Conservation (phyloP, 495 filamentous ascomycete species). For the Penicillium subrubescens region DNA sequence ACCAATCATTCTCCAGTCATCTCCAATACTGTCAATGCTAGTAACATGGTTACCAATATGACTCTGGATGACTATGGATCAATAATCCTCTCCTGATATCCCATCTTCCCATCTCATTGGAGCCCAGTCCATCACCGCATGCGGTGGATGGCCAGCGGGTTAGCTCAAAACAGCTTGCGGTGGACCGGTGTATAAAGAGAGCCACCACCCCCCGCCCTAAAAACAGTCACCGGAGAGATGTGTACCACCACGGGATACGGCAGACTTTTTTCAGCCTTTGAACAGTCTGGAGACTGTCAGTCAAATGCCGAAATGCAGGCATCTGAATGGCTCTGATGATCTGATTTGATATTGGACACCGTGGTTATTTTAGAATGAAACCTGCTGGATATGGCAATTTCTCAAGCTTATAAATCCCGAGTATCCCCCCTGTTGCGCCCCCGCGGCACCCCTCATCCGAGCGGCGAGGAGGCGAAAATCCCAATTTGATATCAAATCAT, state of each 20-base stretch:
- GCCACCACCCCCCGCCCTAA: constrained; percentile 20
- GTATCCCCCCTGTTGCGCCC: not conserved
- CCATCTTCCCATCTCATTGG: not conserved
- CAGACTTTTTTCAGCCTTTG: constrained; percentile 18
- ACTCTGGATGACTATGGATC: too few relatives aligned
- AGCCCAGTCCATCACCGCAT: constrained; percentile 8
- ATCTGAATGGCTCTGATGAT: not conserved
- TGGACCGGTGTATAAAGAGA: constrained; percentile 26
- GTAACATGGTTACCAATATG: not conserved
- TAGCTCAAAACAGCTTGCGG: constrained; percentile 23
- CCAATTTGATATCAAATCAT: not conserved
- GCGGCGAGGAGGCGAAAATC: not conserved
- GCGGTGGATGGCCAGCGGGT: constrained; percentile 4
- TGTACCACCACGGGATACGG: constrained; percentile 13
- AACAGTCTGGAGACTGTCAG: not conserved
- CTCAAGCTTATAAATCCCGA: constrained; percentile 13
- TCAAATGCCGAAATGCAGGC: not conserved
- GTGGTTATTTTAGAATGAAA: not conserved
- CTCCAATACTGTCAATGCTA: not conserved
- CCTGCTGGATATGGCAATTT: not conserved
- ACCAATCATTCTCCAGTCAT: not conserved
- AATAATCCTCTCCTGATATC: not conserved
- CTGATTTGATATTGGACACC: not conserved
- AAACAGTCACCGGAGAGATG: constrained; percentile 28
- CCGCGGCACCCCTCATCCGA: not conserved